Base-by-base conservation (phyloP, 352 stramenopile genomes). In the Peronospora belbahrii region DNA sequence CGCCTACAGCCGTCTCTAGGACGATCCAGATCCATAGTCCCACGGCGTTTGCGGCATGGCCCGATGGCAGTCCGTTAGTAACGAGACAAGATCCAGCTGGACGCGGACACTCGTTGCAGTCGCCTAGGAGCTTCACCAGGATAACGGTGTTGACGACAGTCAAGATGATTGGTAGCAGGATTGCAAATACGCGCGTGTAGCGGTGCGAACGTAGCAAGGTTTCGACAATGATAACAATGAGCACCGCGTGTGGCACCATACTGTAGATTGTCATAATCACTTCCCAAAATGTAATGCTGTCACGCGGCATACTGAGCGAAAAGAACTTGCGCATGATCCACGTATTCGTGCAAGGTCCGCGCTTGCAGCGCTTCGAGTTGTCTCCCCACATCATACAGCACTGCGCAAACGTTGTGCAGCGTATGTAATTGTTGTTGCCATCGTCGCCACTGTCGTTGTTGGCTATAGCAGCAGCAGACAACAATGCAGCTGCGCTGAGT, bases 301-400 rank as follows among this genome's bases (percentile, higher is more conserved):
- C 36, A 77, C 37, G 33, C 24, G 62, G 66, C 56, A 71, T 59
- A 40, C 62, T 74, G 40, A 77, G 52, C n/a, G 59, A 71, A 53
- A 77, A 77, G 56, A 77, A 73, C 47, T 61, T 67, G 49, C 59
- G 62, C 47, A 66, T 71, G 52, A 74, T 51, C 52, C 53, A 62
- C 34, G 46, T 56, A 24, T 48, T 6, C 14, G 62, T 65, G 56
- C 62, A 73, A 23, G 66, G 62, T 0, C 66, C 62, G 31, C 66
- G 59, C 31, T 62, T 52, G 33, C 66, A 77, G 36, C 66, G n/a
- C n/a, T n/a, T n/a, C n/a, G n/a, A 77, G 45, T 66, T 48, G 14
- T 50, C 49, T 20, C 59, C 62, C 51, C 62, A 77, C 43, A 65
- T 54, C 17, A 54, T 48, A 47, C 66, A 77, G 62, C 66, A 77